These are phyloP conservation scores for Kuraishia ogatae DNA, from an alignment of 805 yeast genomes.

Conservation along the genomic window DNA sequence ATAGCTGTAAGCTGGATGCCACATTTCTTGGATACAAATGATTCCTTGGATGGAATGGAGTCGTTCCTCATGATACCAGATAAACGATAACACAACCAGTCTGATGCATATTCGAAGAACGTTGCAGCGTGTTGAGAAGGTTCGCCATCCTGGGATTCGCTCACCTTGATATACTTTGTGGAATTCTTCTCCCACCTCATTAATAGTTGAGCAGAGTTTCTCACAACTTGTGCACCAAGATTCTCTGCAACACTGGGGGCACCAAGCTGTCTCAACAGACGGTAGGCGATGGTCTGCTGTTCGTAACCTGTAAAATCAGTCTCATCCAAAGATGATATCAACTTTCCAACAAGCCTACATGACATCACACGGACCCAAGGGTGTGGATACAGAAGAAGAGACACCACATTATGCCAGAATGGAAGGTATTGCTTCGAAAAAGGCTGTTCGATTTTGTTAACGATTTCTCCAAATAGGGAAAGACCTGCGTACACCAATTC, in stretches of 20 bases:
- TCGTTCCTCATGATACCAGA: slow-evolving; percentile 63
- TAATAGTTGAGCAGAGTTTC: slow-evolving; percentile 53
- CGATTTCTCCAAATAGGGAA: slow-evolving; percentile 35
- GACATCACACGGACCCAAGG: slow-evolving; percentile 80
- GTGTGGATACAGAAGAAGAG: slow-evolving; percentile 72
- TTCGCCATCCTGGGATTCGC: slow-evolving; percentile 12
- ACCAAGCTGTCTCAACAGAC: slow-evolving; percentile 67
- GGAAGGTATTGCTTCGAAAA: slow-evolving; percentile 21
- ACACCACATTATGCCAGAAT: slow-evolving; percentile 45
- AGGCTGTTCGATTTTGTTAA: slow-evolving; percentile 21
- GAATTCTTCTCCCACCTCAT: slow-evolving; percentile 49
- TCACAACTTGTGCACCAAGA: slow-evolving; percentile 55
- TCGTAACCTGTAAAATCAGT: slow-evolving; percentile 31
- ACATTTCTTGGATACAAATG: slow-evolving; percentile 53
- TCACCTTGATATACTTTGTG: slow-evolving; percentile 23
- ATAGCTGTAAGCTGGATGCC: slow-evolving; percentile 67
- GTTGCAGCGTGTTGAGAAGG: slow-evolving; percentile 9
- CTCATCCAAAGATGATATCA: slow-evolving; percentile 27
- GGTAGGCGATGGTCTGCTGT: slow-evolving; percentile 59
- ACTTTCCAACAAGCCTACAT: slow-evolving; percentile 43
- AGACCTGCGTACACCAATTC: slow-evolving; percentile 66
- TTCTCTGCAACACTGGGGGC: slow-evolving; percentile 67
- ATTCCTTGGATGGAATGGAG: slow-evolving; percentile 37
- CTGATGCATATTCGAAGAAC: slow-evolving; percentile 31
- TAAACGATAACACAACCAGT: slow-evolving; percentile 56